These are phyloP conservation scores for Polytolypa hystricis DNA, from an alignment of 2,329 filamentous ascomycete genomes.

Conservation along the genomic window DNA sequence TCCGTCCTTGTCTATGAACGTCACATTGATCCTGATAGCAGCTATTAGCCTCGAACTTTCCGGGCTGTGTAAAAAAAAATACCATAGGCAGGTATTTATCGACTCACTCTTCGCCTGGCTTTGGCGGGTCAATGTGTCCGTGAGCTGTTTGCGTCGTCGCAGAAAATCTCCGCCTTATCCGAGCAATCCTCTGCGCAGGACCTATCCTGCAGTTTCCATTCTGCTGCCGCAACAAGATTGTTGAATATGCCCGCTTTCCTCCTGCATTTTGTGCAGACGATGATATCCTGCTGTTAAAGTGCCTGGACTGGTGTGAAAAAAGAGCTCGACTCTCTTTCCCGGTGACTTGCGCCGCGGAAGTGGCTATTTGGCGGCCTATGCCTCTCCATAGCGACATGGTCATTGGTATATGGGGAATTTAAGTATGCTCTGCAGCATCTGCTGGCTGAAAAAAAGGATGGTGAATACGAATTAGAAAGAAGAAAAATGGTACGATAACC, in stretches of 20 bases:
- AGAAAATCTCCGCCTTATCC: conserved; percentile 49
- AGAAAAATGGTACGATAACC: too few relatives aligned
- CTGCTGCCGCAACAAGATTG: conserved; percentile 4
- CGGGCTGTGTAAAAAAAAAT: neutral
- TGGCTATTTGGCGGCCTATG: conserved; percentile 3
- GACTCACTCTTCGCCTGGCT: conserved; percentile 80
- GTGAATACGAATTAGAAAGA: too few relatives aligned
- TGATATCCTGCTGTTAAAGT: conserved; percentile 2
- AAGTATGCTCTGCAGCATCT: too few relatives aligned
- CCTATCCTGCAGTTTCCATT: neutral
- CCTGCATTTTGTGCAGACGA: conserved; percentile 2
- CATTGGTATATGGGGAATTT: too few relatives aligned
- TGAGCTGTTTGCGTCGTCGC: conserved; percentile 52
- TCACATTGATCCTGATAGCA: conserved; percentile 61
- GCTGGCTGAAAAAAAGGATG: too few relatives aligned
- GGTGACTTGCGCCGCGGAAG: conserved; percentile 3
- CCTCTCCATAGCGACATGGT: conserved; percentile 6
- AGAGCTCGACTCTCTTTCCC: neutral
- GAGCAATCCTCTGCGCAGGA: conserved; percentile 14
- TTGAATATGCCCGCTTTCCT: neutral
- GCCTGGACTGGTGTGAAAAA: conserved; percentile 1
- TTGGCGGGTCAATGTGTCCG: conserved; percentile 72
- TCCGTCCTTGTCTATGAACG: conserved; percentile 87
- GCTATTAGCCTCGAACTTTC: conserved; percentile 2
- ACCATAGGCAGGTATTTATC: neutral